phyloP scores from a whole-genome alignment of 2,329 filamentous ascomycete genomes.

The Teratosphaeria viscida region DNA sequence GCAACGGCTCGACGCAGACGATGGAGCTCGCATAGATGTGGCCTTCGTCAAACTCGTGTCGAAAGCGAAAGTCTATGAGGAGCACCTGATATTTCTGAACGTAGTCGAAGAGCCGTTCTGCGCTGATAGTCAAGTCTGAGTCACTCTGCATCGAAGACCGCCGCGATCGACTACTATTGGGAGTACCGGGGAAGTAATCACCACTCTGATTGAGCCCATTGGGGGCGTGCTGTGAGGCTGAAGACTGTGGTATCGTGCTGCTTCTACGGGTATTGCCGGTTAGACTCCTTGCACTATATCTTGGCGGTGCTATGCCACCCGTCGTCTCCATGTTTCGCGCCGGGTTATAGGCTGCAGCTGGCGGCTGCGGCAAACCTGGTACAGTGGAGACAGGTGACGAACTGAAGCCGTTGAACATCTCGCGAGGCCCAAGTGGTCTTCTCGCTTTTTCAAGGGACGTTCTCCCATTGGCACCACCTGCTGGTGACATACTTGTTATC shows the following conservation, averaged over 20 bases:
- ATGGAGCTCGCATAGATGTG: conserved; percentile 77
- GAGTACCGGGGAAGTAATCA: conserved; percentile 32
- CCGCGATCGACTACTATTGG: conserved; percentile 15
- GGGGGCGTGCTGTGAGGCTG: conserved; percentile 29
- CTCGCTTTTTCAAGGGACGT: not conserved
- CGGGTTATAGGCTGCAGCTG: conserved; percentile 70
- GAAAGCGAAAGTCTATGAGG: conserved; percentile 73
- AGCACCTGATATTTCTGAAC: conserved; percentile 60
- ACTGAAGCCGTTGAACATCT: conserved; percentile 38
- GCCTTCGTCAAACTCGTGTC: conserved; percentile 73
- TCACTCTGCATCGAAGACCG: conserved; percentile 39
- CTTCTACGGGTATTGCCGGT: conserved; percentile 41
- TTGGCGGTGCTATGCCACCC: conserved; percentile 53
- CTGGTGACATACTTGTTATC: conserved; percentile 28
- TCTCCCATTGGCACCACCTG: conserved; percentile 10
- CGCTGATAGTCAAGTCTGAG: conserved; percentile 52
- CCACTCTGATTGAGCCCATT: conserved; percentile 21
- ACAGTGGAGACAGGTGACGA: conserved; percentile 34
- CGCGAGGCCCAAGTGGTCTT: conserved; percentile 39
- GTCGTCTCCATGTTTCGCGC: conserved; percentile 59
- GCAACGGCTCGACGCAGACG: conserved; percentile 82
- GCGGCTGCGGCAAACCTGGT: conserved; percentile 57
- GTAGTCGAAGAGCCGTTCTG: conserved; percentile 60
- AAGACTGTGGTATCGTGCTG: conserved; percentile 31
- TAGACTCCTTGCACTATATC: conserved; percentile 54